These are phyloP conservation scores for Leishmania guyanensis DNA, from an alignment of 208 protist genomes.

Conservation along the genomic window DNA sequence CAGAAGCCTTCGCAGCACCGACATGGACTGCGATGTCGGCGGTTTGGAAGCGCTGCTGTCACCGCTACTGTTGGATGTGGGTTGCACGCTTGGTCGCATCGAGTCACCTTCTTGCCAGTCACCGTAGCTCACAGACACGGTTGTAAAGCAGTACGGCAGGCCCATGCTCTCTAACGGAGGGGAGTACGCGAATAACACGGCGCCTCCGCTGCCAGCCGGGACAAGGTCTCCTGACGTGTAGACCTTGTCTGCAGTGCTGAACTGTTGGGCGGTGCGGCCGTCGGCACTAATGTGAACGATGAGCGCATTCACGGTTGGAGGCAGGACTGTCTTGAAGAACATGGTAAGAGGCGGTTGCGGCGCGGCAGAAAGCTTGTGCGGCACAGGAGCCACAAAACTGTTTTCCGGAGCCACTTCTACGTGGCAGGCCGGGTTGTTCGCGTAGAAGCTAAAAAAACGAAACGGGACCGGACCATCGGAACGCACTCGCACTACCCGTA, in stretches of 20 bases:
- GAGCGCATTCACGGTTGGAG: slow-evolving; percentile 36
- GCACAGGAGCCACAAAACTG: slow-evolving; percentile 57
- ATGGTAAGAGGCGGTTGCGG: slow-evolving; percentile 24
- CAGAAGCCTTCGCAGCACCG: slow-evolving; percentile 25
- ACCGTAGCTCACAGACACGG: slow-evolving; percentile 22
- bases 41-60: neutral
- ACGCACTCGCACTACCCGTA: slow-evolving; percentile 54
- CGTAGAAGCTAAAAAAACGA: slow-evolving; percentile 76
- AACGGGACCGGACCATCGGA: slow-evolving; percentile 71
- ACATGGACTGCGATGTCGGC: slow-evolving; percentile 7
- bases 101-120: neutral
- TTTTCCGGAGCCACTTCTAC: slow-evolving; percentile 56
- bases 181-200: slow-evolving; percentile 27
- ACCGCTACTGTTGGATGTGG: neutral
- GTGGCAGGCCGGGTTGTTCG: slow-evolving; percentile 70
- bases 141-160: slow-evolving; percentile 22
- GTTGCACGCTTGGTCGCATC: neutral
- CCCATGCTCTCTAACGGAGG: neutral
- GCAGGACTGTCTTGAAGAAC: slow-evolving; percentile 62
- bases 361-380: slow-evolving; percentile 25
- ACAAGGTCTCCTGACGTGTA: slow-evolving; percentile 32
- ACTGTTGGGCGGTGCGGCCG: neutral
- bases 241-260: slow-evolving; percentile 6
- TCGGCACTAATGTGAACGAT: slow-evolving; percentile 12
- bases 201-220: slow-evolving; percentile 7